These are phyloP conservation scores for Sclerospora graminicola DNA, from an alignment of 352 stramenopile species.

Conservation along the genomic window DNA sequence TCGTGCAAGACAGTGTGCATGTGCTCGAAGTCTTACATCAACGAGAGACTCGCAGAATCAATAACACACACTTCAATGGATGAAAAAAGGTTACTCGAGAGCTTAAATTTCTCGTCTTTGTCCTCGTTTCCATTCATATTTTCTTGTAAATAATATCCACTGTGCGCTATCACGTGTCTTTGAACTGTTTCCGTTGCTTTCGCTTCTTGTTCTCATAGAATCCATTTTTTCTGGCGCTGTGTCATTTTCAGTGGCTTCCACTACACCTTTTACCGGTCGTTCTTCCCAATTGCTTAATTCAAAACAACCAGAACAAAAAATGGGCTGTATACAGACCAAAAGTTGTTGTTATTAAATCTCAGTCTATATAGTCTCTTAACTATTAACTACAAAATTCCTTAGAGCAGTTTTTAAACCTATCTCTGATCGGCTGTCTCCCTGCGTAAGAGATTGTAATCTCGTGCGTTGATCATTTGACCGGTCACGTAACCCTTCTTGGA, in stretches of 20 bases:
- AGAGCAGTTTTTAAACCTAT: too few species aligned
- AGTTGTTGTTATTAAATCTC: too few species aligned
- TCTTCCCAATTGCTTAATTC: too few species aligned
- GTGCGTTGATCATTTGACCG: too few species aligned
- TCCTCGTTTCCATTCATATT: conserved; percentile 10
- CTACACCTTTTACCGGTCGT: too few species aligned
- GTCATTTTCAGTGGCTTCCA: conserved; percentile 39
- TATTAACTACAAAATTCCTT: too few species aligned
- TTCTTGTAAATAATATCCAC: conserved; percentile 34
- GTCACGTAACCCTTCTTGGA: too few species aligned
- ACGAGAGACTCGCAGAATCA: conserved; percentile 62
- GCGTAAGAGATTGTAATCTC: too few species aligned
- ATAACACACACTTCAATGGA: conserved; percentile 74
- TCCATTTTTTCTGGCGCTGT: conserved; percentile 28
- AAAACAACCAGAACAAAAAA: too few species aligned
- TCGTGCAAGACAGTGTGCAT: conserved; percentile 49
- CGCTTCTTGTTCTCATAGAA: conserved; percentile 49
- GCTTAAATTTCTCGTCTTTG: conserved; percentile 15
- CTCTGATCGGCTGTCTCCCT: too few species aligned
- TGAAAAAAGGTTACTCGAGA: conserved; percentile 62
- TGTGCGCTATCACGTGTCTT: conserved; percentile 18
- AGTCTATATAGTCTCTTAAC: too few species aligned
- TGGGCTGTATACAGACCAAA: too few species aligned
- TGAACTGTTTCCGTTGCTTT: conserved; percentile 29
- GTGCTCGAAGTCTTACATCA: conserved; percentile 80